Evolutionary conservation across 306 rosid species (phyloP).

Genomic region (Gastrolobium villosum): DNA sequence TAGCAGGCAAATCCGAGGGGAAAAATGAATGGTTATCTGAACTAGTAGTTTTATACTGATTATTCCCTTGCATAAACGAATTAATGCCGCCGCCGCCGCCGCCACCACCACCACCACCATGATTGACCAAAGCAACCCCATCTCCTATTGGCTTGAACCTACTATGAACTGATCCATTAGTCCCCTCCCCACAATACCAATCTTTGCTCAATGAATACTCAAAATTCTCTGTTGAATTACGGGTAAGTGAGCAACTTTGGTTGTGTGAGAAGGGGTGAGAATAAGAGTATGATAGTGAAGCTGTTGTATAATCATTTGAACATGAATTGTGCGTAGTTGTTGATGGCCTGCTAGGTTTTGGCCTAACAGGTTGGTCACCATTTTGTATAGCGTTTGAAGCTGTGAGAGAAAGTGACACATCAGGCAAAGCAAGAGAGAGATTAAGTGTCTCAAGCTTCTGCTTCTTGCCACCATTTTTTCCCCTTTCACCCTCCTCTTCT

Average conservation of each 20-base stretch:
- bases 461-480: slow-evolving; percentile 58
- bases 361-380: slow-evolving; percentile 55
- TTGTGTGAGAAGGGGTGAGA: slow-evolving; percentile 80
- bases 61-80: slow-evolving; percentile 68
- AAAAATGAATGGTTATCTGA: slow-evolving; percentile 75
- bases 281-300: slow-evolving; percentile 76
- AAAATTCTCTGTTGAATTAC: slow-evolving; percentile 78
- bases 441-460: slow-evolving; percentile 81
- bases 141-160: slow-evolving; percentile 91
- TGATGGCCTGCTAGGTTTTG: slow-evolving; percentile 62
- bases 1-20: slow-evolving; percentile 85
- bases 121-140: slow-evolving; percentile 69
- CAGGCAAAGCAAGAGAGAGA: slow-evolving; percentile 85
- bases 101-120: slow-evolving; percentile 55
- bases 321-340: slow-evolving; percentile 56
- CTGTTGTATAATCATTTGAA: slow-evolving; percentile 76
- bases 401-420: slow-evolving; percentile 75
- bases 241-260: slow-evolving; percentile 83
- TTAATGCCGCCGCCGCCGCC: slow-evolving; percentile 55
- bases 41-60: slow-evolving; percentile 61
- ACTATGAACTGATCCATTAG: slow-evolving; percentile 91
- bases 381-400: slow-evolving; percentile 80
- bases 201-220: slow-evolving; percentile 75
- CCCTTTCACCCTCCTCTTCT: slow-evolving; percentile 65
- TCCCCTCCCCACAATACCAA: slow-evolving; percentile 91